Evolutionary conservation across 805 yeast species (phyloP).

Genomic region (Spathaspora arborariae): DNA sequence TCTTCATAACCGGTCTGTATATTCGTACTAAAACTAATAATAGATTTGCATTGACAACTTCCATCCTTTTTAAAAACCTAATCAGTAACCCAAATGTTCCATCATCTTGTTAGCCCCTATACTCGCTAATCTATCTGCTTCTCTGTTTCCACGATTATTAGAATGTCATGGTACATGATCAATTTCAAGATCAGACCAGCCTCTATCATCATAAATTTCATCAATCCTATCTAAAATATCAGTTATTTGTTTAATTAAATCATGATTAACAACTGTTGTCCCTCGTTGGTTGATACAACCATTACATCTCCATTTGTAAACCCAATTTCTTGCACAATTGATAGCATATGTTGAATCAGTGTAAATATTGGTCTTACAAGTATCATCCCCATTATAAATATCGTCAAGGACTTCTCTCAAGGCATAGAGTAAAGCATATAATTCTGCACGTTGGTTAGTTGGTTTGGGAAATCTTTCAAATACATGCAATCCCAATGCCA

Average conservation of each 20-base stretch:
- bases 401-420: slow-evolving; percentile 37
- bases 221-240: slow-evolving; percentile 32
- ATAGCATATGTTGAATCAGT: slow-evolving; percentile 73
- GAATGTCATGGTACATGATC: slow-evolving; percentile 71
- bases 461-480: slow-evolving; percentile 31
- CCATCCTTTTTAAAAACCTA: too few species aligned
- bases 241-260: slow-evolving; percentile 38
- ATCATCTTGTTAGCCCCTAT: slow-evolving; percentile 44
- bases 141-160: slow-evolving; percentile 67
- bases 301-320: slow-evolving; percentile 49
- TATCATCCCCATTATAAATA: slow-evolving; percentile 17
- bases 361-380: slow-evolving; percentile 38
- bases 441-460: slow-evolving; percentile 82
- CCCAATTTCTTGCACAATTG: slow-evolving; percentile 56
- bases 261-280: slow-evolving; percentile 46
- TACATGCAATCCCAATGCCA: slow-evolving; percentile 44
- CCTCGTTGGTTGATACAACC: slow-evolving; percentile 51
- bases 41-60: too few species aligned
- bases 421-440: slow-evolving; percentile 62
- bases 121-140: slow-evolving; percentile 74
- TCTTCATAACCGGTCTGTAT: too few species aligned
- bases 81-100: background rate
- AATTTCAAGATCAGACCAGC: slow-evolving; percentile 42
- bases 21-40: too few species aligned
- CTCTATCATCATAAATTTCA: slow-evolving; percentile 23